Evolutionary conservation across 129 eudicot species (phyloP), one percentile per base, ranked within the genome.

Genomic region (Flaveria bidentis): DNA sequence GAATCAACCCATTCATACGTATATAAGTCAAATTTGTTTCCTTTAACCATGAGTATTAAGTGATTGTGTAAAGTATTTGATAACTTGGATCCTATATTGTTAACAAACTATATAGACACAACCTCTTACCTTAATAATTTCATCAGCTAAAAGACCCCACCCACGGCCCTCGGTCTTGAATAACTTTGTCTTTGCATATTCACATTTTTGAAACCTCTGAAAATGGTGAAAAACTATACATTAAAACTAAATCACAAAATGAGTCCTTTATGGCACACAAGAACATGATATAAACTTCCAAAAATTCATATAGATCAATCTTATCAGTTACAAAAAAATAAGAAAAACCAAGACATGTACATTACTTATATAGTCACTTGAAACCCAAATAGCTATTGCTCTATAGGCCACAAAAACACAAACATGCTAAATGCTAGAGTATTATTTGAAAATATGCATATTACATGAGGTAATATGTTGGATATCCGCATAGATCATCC

Each of bases 131-230:
- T 83, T 84, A 10, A 93, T 88, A 66, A 79, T 56, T 73, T 91
- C 84, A 80, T 84, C 97, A 18, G 97, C 93, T 73, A 82, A 82
- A 89, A 93, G 96, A 77, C 98, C 98, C 96, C 97, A 93, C 58
- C 98, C 98, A 56, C 97, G 97, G 64, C 96, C 97, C 66, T 83
- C 91, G 25, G 98, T 93, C 80, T 83, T 88, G 82, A 88, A 87
- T 78, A 93, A 79, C 88, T 87, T 88, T 74, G 96, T 91, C 79
- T 86, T 86, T 15, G 88, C 91, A 81, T 90, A 91, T 79, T 90
- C 92, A 74, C 81, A 85, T 84, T 87, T 93, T 82, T 91, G 97
- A 82, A 93, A 93, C 84, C 84, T 88, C 97, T 93, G 91, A 45
- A 76, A 72, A 74, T 50, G 41, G 20, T 67, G 62, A 78, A 67